Percentiles rank a stretch among this genome's conserved stretches.
Conservation (phyloP, 257 asterid species). For the Nicotiana noctiflora region DNA sequence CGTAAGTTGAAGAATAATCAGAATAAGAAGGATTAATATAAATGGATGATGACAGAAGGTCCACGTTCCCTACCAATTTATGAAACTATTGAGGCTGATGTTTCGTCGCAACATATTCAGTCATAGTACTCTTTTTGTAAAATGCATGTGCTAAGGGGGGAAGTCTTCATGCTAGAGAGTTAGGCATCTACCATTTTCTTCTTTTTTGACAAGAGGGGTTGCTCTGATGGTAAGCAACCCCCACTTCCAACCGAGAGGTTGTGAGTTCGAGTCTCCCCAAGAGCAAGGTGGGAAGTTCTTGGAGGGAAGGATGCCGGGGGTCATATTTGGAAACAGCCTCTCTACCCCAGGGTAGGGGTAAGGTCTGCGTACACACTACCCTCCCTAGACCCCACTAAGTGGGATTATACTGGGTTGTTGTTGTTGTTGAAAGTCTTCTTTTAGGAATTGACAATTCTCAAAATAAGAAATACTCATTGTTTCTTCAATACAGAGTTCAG, state of each 20-base stretch:
- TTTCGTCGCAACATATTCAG: not conserved
- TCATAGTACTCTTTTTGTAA: not conserved
- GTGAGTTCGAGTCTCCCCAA: no score
- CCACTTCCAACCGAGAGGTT: no score
- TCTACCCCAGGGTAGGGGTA: no score
- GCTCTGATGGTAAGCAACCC: no score
- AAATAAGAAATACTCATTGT: not conserved
- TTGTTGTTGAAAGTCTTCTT: not conserved
- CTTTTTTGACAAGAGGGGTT: no score
- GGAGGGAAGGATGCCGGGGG: no score
- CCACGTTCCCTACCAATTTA: not conserved
- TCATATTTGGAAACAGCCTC: no score
- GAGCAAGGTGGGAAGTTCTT: no score
- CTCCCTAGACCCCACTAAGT: no score
- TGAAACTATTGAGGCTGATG: not conserved
- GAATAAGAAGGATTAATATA: not conserved
- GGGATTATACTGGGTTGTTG: no score
- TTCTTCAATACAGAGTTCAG: not conserved
- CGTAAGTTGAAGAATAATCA: not conserved
- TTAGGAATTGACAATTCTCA: not conserved
- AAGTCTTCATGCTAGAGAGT: not conserved
- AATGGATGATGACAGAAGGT: not conserved
- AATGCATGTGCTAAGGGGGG: not conserved
- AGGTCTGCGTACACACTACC: no score
- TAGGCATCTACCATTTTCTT: not conserved